Percentiles rank a stretch among this genome's conserved stretches.
Conservation (phyloP, 352 stramenopile genomes). For the Aphanomyces euteiches region DNA sequence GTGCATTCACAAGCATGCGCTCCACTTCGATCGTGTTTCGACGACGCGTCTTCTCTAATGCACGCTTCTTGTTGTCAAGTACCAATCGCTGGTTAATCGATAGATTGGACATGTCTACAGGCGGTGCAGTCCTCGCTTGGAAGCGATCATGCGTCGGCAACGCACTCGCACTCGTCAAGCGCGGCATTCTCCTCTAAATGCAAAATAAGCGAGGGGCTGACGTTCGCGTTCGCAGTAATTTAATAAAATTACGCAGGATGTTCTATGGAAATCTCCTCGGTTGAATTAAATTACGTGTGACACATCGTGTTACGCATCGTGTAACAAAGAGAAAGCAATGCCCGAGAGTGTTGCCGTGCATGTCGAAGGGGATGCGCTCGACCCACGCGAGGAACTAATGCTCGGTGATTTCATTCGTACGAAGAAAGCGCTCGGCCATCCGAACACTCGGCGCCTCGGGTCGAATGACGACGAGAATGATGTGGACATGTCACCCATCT, state of each 20-base stretch:
- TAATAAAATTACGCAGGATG: constrained; percentile 10
- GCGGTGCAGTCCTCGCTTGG: constrained; percentile 47
- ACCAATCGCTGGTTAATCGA: constrained; percentile 80
- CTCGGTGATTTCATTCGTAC: constrained; percentile 9
- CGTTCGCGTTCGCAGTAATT: constrained; percentile 1
- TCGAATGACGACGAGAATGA: background rate
- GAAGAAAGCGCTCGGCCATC: constrained; percentile 25
- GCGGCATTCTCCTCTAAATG: constrained; percentile 19
- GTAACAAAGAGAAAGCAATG: background rate
- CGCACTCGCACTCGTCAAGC: constrained; percentile 40
- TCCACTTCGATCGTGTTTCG: constrained; percentile 72
- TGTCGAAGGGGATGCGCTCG: constrained; percentile 14
- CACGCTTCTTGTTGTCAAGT: constrained; percentile 79
- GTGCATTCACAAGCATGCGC: constrained; percentile 55
- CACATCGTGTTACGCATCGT: background rate
- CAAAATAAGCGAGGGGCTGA: constrained; percentile 11
- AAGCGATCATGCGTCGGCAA: constrained; percentile 80
- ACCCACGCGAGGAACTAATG: background rate
- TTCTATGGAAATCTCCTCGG: constrained; percentile 18
- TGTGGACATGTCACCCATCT: background rate
- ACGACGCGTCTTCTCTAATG: constrained; percentile 48
- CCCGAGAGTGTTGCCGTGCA: background rate
- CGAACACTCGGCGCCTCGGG: background rate
- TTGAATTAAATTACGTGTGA: constrained; percentile 9
- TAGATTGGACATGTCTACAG: constrained; percentile 56